Percentiles rank a stretch among this genome's conserved stretches.
These are phyloP conservation scores for Xylaria sp. DNA, from an alignment of 2,329 filamentous ascomycete species.

Conservation along the genomic window DNA sequence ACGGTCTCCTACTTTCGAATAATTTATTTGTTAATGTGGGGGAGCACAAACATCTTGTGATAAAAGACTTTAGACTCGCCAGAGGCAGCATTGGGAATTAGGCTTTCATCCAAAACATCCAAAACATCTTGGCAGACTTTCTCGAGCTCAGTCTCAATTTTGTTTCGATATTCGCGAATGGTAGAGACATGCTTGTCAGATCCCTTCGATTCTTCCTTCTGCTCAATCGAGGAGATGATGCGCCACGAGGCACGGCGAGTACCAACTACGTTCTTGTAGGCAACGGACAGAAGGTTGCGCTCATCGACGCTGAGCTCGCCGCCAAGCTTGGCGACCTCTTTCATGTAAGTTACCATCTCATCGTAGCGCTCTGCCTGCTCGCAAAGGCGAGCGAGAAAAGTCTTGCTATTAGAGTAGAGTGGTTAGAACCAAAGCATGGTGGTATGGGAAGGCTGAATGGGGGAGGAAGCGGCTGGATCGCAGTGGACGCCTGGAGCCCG, in stretches of 20 bases:
- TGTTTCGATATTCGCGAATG: slow-evolving; percentile 97
- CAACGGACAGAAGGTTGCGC: slow-evolving; percentile 97
- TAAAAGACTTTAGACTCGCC: slow-evolving; percentile 99
- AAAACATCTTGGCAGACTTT: slow-evolving; percentile 98
- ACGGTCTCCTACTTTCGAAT: slow-evolving; percentile 25
- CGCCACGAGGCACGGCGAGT: slow-evolving; percentile 98
- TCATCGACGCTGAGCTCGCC: slow-evolving; percentile 92
- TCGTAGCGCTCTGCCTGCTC: slow-evolving; percentile 99
- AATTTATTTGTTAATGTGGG: slow-evolving; percentile 8
- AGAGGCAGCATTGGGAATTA: slow-evolving; percentile 95
- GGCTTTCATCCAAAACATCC: slow-evolving; percentile 88
- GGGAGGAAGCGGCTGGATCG: slow-evolving; percentile 30
- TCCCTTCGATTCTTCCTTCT: slow-evolving; percentile 99
- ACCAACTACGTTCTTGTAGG: slow-evolving; percentile 99
- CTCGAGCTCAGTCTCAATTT: slow-evolving; percentile 98
- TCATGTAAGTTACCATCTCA: slow-evolving; percentile 99
- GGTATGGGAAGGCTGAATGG: slow-evolving; percentile 32
- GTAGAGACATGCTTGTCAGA: slow-evolving; percentile 92
- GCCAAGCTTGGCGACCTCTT: slow-evolving; percentile 94
- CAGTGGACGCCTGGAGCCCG: slow-evolving; percentile 19
- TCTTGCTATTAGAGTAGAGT: slow-evolving; percentile 76
- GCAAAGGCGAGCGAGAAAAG: slow-evolving; percentile 99
- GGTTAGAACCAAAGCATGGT: slow-evolving; percentile 36
- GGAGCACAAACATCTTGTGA: slow-evolving; percentile 91
- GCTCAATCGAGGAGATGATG: slow-evolving; percentile 99